A percentile compares a stretch with the other conserved stretches of the same genome.
Evolutionary conservation across 2,329 filamentous ascomycete genomes (phyloP).

Genomic region (Clonostachys solani): DNA sequence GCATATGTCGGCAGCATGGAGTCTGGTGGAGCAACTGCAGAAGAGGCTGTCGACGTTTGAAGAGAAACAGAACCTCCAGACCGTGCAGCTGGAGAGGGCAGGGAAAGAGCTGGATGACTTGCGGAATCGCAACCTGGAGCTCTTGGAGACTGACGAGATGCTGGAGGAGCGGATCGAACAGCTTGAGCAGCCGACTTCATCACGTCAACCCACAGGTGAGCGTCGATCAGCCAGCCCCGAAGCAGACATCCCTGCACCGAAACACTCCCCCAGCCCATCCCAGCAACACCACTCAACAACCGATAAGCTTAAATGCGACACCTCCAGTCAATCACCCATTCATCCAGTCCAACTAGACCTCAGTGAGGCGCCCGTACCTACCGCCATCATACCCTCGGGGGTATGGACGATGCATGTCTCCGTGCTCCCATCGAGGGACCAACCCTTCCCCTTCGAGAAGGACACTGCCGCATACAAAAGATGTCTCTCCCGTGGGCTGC

Average conservation of each 20-base stretch:
- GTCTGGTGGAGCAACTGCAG: constrained; percentile 41
- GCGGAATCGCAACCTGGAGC: constrained; percentile 41
- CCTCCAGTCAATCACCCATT: background rate
- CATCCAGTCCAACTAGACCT: background rate
- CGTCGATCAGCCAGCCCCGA: background rate
- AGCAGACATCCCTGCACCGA: background rate
- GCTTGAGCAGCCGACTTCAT: constrained; percentile 23
- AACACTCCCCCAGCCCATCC: constrained; percentile 1
- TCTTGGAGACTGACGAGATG: constrained; percentile 43
- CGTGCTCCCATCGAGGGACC: constrained; percentile 46
- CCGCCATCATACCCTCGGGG: constrained; percentile 15
- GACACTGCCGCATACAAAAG: constrained; percentile 58
- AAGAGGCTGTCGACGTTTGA: constrained; percentile 26
- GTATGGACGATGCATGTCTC: constrained; percentile 59
- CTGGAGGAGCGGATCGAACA: constrained; percentile 51
- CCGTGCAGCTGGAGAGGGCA: constrained; percentile 32
- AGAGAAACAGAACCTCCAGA: constrained; percentile 29
- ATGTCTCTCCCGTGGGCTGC: constrained; percentile 55
- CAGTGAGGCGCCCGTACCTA: background rate
- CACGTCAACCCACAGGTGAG: constrained; percentile 15
- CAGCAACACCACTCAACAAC: constrained; percentile 5
- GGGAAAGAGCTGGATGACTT: constrained; percentile 38
- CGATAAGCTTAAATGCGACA: background rate
- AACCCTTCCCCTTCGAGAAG: constrained; percentile 58
- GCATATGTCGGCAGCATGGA: constrained; percentile 50